A percentile compares a stretch with the other conserved stretches of the same genome.
These are phyloP conservation scores for Auriscalpium vulgare DNA, from an alignment of 768 basidiomycete species.

Conservation along the genomic window DNA sequence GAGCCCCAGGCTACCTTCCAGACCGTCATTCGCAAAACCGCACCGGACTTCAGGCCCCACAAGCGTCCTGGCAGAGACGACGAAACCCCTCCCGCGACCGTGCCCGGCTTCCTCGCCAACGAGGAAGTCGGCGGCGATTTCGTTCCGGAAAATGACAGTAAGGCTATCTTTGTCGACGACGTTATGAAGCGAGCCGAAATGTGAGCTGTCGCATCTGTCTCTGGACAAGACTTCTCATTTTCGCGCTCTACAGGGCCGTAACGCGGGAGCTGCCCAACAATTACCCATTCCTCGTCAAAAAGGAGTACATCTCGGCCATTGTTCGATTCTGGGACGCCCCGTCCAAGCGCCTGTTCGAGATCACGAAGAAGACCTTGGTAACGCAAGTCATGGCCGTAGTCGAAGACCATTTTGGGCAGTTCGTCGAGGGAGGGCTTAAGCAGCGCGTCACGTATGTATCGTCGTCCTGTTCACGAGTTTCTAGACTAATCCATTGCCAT, in stretches of 20 bases:
- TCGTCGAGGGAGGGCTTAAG: conserved; percentile 11
- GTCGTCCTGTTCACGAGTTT: no score
- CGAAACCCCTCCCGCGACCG: no score
- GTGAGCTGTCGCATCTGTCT: conserved; percentile 25
- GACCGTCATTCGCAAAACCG: conserved; percentile 36
- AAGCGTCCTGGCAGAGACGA: conserved; percentile 12
- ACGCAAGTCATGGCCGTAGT: conserved; percentile 10
- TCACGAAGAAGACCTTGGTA: conserved; percentile 9
- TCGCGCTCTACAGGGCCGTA: conserved; percentile 35
- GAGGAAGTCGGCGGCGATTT: conserved; percentile 31
- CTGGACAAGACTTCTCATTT: neutral
- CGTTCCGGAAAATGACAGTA: conserved; percentile 1
- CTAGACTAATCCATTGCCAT: no score
- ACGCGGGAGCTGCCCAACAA: conserved; percentile 62
- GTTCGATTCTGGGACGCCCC: conserved; percentile 15
- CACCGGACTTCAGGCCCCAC: conserved; percentile 50
- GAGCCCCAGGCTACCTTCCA: conserved; percentile 39
- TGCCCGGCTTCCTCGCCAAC: conserved; percentile 25
- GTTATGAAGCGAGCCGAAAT: conserved; percentile 33
- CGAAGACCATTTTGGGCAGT: conserved; percentile 16
- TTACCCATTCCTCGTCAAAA: conserved; percentile 39
- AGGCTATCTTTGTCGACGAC: conserved; percentile 38
- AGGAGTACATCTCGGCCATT: conserved; percentile 14
- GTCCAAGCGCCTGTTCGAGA: conserved; percentile 14
- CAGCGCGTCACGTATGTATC: no score